A percentile compares a stretch with the other conserved stretches of the same genome.
Evolutionary conservation across 768 basidiomycete genomes (phyloP).

Genomic region (Phylloporus scabripes): DNA sequence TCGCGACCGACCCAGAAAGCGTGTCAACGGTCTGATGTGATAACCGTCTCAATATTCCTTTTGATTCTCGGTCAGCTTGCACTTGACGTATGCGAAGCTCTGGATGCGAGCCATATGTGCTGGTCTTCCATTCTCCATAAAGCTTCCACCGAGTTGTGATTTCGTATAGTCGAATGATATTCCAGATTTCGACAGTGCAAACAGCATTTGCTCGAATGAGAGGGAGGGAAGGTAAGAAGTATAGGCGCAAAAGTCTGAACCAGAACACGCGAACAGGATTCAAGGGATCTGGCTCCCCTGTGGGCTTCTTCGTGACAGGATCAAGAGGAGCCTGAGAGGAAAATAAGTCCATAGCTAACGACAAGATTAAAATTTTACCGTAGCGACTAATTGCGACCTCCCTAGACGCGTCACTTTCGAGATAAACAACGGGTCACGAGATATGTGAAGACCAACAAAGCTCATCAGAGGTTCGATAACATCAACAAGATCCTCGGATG

Average conservation of each 20-base stretch:
- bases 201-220: conserved; percentile 82
- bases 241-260: conserved; percentile 72
- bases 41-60: conserved; percentile 82
- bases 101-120: conserved; percentile 66
- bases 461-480: conserved; percentile 76
- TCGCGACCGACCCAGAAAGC: conserved; percentile 83
- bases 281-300: conserved; percentile 48
- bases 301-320: conserved; percentile 54
- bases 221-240: conserved; percentile 83
- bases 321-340: conserved; percentile 42
- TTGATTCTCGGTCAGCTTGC: conserved; percentile 83
- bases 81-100: conserved; percentile 75
- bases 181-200: conserved; percentile 90
- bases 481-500: conserved; percentile 63
- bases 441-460: conserved; percentile 76
- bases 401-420: conserved; percentile 80
- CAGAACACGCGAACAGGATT: conserved; percentile 73
- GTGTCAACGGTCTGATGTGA: conserved; percentile 80
- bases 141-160: conserved; percentile 80
- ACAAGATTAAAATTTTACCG: conserved; percentile 34
- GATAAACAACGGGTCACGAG: conserved; percentile 70
- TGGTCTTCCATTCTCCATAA: conserved; percentile 92
- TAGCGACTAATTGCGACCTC: conserved; percentile 53
- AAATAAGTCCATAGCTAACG: conserved; percentile 2
- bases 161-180: conserved; percentile 74